Percentiles rank a stretch among this genome's conserved stretches.
phyloP scores from a whole-genome alignment of 805 yeast genomes.

The Brettanomyces anomalus region DNA sequence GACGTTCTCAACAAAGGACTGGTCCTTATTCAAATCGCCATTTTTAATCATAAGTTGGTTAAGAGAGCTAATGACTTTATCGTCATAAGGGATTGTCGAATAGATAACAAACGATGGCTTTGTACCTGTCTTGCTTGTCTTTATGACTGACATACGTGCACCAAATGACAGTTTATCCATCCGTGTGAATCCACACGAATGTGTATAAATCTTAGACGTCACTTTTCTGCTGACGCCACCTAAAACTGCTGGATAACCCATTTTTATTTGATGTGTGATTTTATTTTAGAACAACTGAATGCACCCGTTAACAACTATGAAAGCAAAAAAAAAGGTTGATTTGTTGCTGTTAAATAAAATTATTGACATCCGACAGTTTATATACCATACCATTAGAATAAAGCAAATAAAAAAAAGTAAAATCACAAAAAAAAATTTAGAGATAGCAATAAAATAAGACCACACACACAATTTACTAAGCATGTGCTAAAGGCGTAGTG shows the following conservation, averaged over 20 bases:
- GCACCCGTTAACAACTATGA: no score
- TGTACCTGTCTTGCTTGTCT: slow-evolving; percentile 11
- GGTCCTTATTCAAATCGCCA: slow-evolving; percentile 24
- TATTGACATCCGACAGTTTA: no score
- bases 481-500: no score
- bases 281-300: no score
- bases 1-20: slow-evolving; percentile 28
- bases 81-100: slow-evolving; percentile 50
- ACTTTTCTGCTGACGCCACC: slow-evolving; percentile 31
- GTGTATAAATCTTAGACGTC: slow-evolving; percentile 23
- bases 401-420: no score
- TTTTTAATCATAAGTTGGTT: slow-evolving; percentile 16
- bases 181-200: slow-evolving; percentile 29
- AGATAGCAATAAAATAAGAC: no score
- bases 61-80: slow-evolving; percentile 33
- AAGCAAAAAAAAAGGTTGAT: no score
- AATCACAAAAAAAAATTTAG: no score
- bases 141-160: slow-evolving; percentile 30
- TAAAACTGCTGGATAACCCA: slow-evolving; percentile 32
- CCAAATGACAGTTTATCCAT: slow-evolving; percentile 25
- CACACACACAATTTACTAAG: no score
- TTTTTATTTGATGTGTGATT: no score
- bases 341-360: no score
- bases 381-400: no score
- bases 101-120: slow-evolving; percentile 36